phyloP scores from a whole-genome alignment of 2,329 filamentous ascomycete genomes.

The Kalaharituber pfeilii region DNA sequence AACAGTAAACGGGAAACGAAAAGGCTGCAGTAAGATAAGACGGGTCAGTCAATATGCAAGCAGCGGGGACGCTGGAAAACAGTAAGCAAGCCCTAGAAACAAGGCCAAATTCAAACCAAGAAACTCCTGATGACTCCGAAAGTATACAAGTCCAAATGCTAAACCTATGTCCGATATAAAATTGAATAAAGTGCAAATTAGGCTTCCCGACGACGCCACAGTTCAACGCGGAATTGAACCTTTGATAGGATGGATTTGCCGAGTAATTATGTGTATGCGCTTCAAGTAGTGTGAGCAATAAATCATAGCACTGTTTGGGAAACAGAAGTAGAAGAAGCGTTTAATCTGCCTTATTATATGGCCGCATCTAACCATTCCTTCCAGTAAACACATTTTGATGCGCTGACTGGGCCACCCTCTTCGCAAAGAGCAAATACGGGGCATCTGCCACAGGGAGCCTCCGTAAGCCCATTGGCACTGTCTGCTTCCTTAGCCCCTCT shows the following conservation, averaged over 20 bases:
- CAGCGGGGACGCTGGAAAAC: not conserved
- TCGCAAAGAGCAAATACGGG: constrained; percentile 87
- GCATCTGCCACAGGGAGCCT: constrained; percentile 78
- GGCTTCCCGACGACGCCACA: too few relatives aligned
- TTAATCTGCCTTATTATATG: too few relatives aligned
- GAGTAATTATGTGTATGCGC: too few relatives aligned
- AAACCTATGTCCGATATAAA: not conserved
- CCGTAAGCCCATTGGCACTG: constrained; percentile 55
- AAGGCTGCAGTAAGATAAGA: not conserved
- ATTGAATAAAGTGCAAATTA: not conserved
- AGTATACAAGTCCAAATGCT: not conserved
- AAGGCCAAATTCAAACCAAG: not conserved
- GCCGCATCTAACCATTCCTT: constrained; percentile 49
- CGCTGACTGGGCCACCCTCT: constrained; percentile 76
- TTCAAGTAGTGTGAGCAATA: too few relatives aligned
- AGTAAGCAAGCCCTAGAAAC: too few relatives aligned
- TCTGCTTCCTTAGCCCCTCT: constrained; percentile 20
- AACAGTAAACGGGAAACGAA: too few relatives aligned
- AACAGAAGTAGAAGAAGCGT: too few relatives aligned
- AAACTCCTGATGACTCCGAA: not conserved
- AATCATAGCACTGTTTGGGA: too few relatives aligned
- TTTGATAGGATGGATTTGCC: too few relatives aligned
- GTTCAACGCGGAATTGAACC: too few relatives aligned
- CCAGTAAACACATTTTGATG: constrained; percentile 83
- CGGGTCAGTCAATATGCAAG: not conserved